Evolutionary conservation across 2,329 filamentous ascomycete species (phyloP), one percentile per base, ranked within the genome.

Genomic region (Aureobasidium vineae): DNA sequence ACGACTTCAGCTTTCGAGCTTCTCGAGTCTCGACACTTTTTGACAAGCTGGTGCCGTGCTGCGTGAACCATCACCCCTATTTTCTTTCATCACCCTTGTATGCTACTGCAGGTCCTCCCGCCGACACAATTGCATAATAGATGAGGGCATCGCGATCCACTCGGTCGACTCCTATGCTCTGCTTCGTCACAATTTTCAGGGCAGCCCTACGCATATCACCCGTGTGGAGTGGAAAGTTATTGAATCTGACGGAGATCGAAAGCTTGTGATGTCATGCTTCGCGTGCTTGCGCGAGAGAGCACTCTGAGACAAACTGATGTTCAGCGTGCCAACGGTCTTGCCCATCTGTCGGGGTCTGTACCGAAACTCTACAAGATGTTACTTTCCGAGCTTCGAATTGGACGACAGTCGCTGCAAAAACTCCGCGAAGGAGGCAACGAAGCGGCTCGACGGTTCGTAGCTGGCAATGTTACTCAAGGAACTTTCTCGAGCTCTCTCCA

Each of bases 61-160:
- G 16, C 23, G 13, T 59, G 54, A 33, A 59, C 16, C 38, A n/a
- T 7, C 38, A 59, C 19, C 54, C 54, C 11, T 28, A 23, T 31
- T 45, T 15, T 21, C 15, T 15, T 53, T 21, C 10, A 21, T n/a
- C 28, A 59, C 1, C 16, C 40, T 59, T 45, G 33, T 52, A 21
- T 63, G 23, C 59, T 63, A 63, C 59, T 63, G 59, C 59, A 63
- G 59, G 59, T 63, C 43, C 59, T 50, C 59, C 59, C 59, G 59
- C 31, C 2, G 16, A 52, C n/a, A 26, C 28, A 26, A 61, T 49
- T 49, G 57, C 28, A 49, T 47, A 36, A 38, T 41, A 41, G 11
- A 49, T 49, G 45, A 49, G 21, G 21, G n/a, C 21, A 41, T n/a
- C 23, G 19, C 26, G 41, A 15, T 52, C 28, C 33, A 41, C 13